Evolutionary conservation across 108 stramenopile genomes (phyloP), one percentile per base, ranked within the genome.

Genomic region (Schizochytrium sp.): DNA sequence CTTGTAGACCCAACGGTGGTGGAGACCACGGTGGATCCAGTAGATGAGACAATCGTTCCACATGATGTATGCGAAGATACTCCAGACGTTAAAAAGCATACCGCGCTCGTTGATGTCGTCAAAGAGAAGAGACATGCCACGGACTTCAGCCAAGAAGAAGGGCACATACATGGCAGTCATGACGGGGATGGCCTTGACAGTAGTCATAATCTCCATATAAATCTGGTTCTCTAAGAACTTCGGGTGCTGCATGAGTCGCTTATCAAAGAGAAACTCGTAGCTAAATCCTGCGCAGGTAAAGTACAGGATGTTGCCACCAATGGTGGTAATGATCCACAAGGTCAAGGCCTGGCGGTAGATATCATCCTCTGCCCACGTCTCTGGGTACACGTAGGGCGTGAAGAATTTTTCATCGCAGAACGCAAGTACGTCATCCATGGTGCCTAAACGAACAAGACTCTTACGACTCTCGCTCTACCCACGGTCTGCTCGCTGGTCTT

Each of bases 21-120:
- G 89, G 13, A 89, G 83, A 19, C 40, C 58, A 47, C 89, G 89
- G 61, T 89, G 89, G 72, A 89, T 44, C 89, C 89, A 89, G 76
- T 89, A 89, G 76, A 89, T 53, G 83, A 89, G 12, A 4, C 41
- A 4, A 50, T 89, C 89, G 42, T 89, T 72, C 46, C 46, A 56
- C 50, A 89, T 41, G 4, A 89, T 45, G 61, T 46, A 89, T 38
- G 40, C 53, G 59, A 61, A 41, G n/a, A 46, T 19, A 4, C 57
- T 83, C 76, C 76, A 83, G 50, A 83, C 10, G 47, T 10, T 83
- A 28, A 55, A 83, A 38, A n/a, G 28, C 28, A 10, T 17, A n/a
- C 50, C 38, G 47, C 76, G 76, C 53, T 83, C 76, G 47, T 83
- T 17, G 3, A 83, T 83, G 53, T 49, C 10, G 47, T 83, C 76